phyloP scores from a whole-genome alignment of 2,329 filamentous ascomycete species.

The Colletotrichum filicis region DNA sequence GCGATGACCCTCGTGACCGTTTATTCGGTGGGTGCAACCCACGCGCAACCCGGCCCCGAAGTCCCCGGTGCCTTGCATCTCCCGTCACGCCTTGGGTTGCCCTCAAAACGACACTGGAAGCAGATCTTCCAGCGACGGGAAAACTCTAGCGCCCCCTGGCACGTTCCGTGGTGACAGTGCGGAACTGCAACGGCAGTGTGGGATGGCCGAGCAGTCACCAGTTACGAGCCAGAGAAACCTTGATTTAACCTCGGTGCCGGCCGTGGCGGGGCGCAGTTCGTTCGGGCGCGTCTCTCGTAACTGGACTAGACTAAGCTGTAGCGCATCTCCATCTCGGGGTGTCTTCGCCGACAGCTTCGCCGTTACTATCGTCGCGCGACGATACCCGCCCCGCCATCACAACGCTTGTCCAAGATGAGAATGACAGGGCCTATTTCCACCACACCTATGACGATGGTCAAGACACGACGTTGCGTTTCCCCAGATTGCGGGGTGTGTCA shows the following conservation, averaged over 20 bases:
- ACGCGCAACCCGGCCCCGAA: conserved; percentile 9
- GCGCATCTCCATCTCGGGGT: background rate
- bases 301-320: background rate
- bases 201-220: background rate
- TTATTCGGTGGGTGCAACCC: background rate
- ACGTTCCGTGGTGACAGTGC: background rate
- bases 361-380: background rate
- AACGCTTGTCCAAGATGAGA: background rate
- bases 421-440: background rate
- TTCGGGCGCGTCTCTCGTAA: background rate
- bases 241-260: conserved; percentile 2
- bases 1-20: background rate
- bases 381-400: background rate
- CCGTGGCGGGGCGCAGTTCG: background rate
- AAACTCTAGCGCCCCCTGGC: background rate
- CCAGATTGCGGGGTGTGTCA: background rate
- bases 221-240: no score
- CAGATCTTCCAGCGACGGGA: conserved; percentile 23
- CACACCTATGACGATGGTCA: background rate
- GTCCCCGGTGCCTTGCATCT: background rate
- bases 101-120: background rate
- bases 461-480: background rate
- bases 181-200: background rate
- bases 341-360: background rate
- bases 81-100: background rate